These are phyloP conservation scores for Verticillium nonalfalfae DNA, from an alignment of 2,329 filamentous ascomycete species.

Conservation along the genomic window DNA sequence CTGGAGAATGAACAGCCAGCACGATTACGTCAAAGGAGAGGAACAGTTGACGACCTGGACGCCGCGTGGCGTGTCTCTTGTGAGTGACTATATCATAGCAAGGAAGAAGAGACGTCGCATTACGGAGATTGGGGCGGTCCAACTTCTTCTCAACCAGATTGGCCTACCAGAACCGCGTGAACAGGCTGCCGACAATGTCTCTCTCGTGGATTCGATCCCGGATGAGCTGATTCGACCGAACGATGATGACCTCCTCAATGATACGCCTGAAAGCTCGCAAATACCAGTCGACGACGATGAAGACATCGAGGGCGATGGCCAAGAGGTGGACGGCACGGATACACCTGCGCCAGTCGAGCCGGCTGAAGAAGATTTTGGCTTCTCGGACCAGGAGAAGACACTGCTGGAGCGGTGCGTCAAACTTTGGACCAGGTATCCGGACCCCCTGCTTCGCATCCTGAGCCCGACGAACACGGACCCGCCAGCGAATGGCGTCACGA, in stretches of 20 bases:
- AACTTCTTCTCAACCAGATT: conserved; percentile 58
- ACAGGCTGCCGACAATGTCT: conserved; percentile 23
- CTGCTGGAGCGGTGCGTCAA: conserved; percentile 51
- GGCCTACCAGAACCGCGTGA: conserved; percentile 36
- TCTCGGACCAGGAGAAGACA: conserved; percentile 36
- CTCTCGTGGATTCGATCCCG: conserved; percentile 27
- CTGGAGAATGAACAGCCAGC: conserved; percentile 92
- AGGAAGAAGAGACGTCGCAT: conserved; percentile 68
- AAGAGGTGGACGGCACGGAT: conserved; percentile 15
- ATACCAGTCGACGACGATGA: conserved; percentile 26
- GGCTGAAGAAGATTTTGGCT: conserved; percentile 27
- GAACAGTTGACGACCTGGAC: conserved; percentile 81
- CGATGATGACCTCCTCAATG: conserved; percentile 52
- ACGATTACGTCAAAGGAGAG: conserved; percentile 95
- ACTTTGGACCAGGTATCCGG: conserved; percentile 59
- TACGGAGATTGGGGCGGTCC: conserved; percentile 72
- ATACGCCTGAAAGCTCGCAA: conserved; percentile 48
- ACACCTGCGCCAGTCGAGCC: conserved; percentile 17
- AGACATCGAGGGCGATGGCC: conserved; percentile 13
- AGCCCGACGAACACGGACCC: conserved; percentile 60
- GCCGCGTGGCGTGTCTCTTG: conserved; percentile 80
- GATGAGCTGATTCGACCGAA: conserved; percentile 37
- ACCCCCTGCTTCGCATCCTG: conserved; percentile 49
- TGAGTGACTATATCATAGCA: conserved; percentile 77
- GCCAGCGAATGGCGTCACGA: conserved; percentile 54